Base-by-base conservation (phyloP, 2,329 filamentous ascomycete genomes). In the Graphilbum fragrans region DNA sequence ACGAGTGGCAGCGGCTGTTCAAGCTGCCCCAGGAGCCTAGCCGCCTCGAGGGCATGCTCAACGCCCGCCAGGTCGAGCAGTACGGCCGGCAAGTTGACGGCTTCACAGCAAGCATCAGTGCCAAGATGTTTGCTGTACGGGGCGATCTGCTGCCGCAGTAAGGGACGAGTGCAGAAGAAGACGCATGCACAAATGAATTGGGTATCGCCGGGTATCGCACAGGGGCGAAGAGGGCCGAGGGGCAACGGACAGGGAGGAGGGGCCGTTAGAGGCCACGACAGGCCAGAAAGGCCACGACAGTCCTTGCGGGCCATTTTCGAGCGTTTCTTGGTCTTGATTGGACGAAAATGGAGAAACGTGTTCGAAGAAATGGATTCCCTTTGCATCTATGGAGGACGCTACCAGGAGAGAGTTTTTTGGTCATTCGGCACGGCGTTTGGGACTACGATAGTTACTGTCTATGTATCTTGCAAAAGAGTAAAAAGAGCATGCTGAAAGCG, bases 61-160 rank as follows among this genome's bases (percentile, higher is more conserved):
- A 95, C 62, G 88, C 85, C 48, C 78, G 87, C 64, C 92, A 98
- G 69, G 87, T 95, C 42, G 88, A 96, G 67, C 90, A 96, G 68
- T 98, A 96, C 67, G 86, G 88, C 57, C 82, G 87, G 67, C 92
- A 96, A 69, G 84, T 96, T 44, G 92, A 98, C 63, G 86, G 86
- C 32, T 96, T 96, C 64, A 90, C 90, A 37, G 87, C 92, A 42
- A 82, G 80, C 50, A 83, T 94, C 52, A 93, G 78, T 48, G 80
- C 86, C 50, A 98, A 98, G 79, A 94, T 98, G 90, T 98, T 98
- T 62, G 88, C 88, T 32, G 86, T 95, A 47, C 81, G 88, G 58
- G 76, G 77, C 51, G 80, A 77, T 60, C 60, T 81, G 51, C 58
- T 78, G 54, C 74, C 76, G 36, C 72, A 77, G 65, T 67, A 59